Evolutionary conservation across 805 yeast species (phyloP).

Genomic region (Pichia occidentalis): DNA sequence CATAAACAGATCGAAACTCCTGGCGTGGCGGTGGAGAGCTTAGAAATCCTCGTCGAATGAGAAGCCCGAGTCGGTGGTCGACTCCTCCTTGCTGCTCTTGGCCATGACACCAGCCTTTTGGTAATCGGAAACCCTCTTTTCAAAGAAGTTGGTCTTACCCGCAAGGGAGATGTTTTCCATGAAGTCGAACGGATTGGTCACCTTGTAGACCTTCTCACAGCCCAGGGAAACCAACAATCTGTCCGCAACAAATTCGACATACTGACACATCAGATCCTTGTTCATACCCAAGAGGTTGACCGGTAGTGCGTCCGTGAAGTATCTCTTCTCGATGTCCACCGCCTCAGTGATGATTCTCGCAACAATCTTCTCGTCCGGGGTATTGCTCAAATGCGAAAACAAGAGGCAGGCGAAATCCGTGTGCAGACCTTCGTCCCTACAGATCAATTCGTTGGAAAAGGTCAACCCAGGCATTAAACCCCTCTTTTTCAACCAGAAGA

Average conservation of each 20-base stretch:
- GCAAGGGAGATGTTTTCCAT: constrained; percentile 98
- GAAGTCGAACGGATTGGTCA: constrained; percentile 91
- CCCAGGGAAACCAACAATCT: constrained; percentile 89
- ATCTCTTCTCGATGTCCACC: constrained; percentile 88
- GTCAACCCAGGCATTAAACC: constrained; percentile 99
- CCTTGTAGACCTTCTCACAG: constrained; percentile 81
- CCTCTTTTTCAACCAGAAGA: constrained; percentile 98
- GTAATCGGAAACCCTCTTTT: constrained; percentile 97
- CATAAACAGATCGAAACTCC: no score
- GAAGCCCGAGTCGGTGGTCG: constrained; percentile 49
- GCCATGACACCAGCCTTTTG: constrained; percentile 99
- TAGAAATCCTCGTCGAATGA: constrained; percentile 92
- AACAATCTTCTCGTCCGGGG: constrained; percentile 75
- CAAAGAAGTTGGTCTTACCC: constrained; percentile 98
- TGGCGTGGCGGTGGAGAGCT: constrained; percentile 13
- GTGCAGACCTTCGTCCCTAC: constrained; percentile 98
- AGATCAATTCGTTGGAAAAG: constrained; percentile 93
- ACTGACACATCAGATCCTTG: constrained; percentile 88
- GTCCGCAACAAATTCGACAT: constrained; percentile 96
- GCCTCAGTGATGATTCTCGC: constrained; percentile 91
- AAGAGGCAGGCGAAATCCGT: constrained; percentile 96
- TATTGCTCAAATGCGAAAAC: constrained; percentile 86
- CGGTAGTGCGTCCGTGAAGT: constrained; percentile 92
- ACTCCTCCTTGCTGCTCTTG: constrained; percentile 38
- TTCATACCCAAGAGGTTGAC: constrained; percentile 93